Evolutionary conservation across 129 eudicot genomes (phyloP), one percentile per base, ranked within the genome.

Genomic region (Escallonia herrerae): DNA sequence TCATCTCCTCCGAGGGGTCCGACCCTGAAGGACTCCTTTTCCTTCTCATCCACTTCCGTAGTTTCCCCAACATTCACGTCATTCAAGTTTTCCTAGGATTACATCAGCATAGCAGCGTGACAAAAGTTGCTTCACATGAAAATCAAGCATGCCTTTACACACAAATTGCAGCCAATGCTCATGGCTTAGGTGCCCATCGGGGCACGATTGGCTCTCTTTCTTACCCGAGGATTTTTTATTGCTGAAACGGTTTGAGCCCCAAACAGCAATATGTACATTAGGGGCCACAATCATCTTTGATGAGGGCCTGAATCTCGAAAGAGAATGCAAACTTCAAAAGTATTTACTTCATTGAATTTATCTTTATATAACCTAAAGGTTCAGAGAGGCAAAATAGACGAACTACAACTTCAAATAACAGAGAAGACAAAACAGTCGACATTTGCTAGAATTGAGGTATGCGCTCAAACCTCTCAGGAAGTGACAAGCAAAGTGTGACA

Each of bases 401-500:
- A 40, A 8, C 41, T 46, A 11, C 13, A 41, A 38, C 51, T 40
- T 71, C 48, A 53, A 2, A 43, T 40, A 57, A 71, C 48, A 60
- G 8, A 12, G n/a, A 63, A 52, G 55, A 43, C 22, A 38, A 73
- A 8, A 5, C 7, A 5, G 8, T 58, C 8, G 64, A 41, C 40
- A 22, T 42, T 22, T 42, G 56, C 5, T 41, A 42, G 44, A 66
- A 14, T 51, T 49, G n/a, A 62, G 33, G 33, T 62, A 22, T 69
- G 61, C 43, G 57, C 53, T 53, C 72, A 39, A 70, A 89, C 96
- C 89, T 85, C 63, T 73, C 86, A 5, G 78, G 86, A 72, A 83
- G 97, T 38, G 72, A 68, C 66, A 94, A 80, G 69, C 96, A 84
- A 72, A 94, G 96, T 40, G 85, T 84, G 65, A 89, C 95, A 7